Percentiles rank a stretch among this genome's conserved stretches.
Conservation (phyloP, 2,329 filamentous ascomycete genomes). For the Phaeosphaeria sp. region DNA sequence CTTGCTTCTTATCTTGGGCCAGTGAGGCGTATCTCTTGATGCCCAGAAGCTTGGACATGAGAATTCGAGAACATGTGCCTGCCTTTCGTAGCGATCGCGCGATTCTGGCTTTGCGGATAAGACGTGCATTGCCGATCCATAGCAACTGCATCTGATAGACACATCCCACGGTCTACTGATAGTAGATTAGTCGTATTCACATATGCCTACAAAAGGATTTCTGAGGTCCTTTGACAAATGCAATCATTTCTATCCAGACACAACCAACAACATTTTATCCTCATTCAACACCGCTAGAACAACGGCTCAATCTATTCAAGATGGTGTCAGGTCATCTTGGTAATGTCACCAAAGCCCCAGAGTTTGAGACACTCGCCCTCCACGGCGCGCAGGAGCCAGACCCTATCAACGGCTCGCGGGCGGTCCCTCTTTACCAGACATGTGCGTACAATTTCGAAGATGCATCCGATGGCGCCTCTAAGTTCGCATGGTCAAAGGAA, state of each 20-base stretch:
- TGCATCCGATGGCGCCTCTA: slow-evolving; percentile 47
- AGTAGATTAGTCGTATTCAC: background rate
- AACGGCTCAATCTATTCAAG: slow-evolving; percentile 2
- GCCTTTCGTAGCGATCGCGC: background rate
- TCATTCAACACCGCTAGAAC: background rate
- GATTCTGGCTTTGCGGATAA: background rate
- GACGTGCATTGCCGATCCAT: background rate
- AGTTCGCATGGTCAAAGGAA: slow-evolving; percentile 43
- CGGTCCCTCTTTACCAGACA: slow-evolving; percentile 29
- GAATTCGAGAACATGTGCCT: too few relatives aligned
- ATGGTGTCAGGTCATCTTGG: slow-evolving; percentile 33
- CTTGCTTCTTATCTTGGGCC: background rate
- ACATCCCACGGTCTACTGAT: background rate
- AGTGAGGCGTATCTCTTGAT: background rate
- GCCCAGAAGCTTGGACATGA: too few relatives aligned
- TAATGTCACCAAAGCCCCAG: slow-evolving; percentile 28
- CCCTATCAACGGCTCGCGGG: slow-evolving; percentile 30
- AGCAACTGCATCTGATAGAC: background rate
- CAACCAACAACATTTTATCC: background rate
- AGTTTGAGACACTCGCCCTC: slow-evolving; percentile 27
- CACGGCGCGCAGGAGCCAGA: slow-evolving; percentile 31
- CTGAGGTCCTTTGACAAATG: background rate
- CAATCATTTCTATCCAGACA: background rate
- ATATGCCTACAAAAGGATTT: background rate
- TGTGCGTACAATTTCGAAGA: slow-evolving; percentile 40